Base-by-base conservation (phyloP, 73 alveolate genomes). In the Paramecium octaurelia region DNA sequence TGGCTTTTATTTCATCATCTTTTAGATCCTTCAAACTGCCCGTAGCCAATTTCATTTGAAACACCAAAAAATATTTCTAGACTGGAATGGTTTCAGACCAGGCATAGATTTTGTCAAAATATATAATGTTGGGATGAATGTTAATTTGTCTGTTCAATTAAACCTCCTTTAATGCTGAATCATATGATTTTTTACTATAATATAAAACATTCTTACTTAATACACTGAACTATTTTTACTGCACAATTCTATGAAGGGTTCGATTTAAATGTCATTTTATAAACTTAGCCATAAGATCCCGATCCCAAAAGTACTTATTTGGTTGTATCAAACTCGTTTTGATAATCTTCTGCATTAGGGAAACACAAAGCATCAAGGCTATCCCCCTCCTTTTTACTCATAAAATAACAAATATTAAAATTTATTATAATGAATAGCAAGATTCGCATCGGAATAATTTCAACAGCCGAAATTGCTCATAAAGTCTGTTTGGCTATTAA, bases 401-500 rank as follows among this genome's bases (percentile, higher is more conserved):
- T 64, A 27, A 10, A 23, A 9, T 59, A 31, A 12, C 4, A 54
- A 54, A 54, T 54, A 54, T 54, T 18, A 54, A 40, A 40, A 54
- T n/a, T 4, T 7, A 54, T 16, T 54, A 18, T 18, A 18, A 64
- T 64, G 84, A 27, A 64, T 27, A 64, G 16, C 14, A 64, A 64
- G 84, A 23, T 34, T 8, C 9, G 94, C 44, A 84, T 88, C 4
- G 96, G 96, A 6, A 93, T 93, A 24, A 64, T 93, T 23, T 91
- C 95, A 88, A 93, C 96, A 20, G 95, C 96, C 1, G 92, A 93
- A 69, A 93, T 93, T 12, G 96, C 94, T 3, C 93, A 89, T 85
- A 92, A 93, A 42, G 95, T 93, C 18, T 84, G 85, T 29, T 92
- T 50, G 18, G 96, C 95, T 1, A 93, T 93, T 7, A 46, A 91